A percentile compares a stretch with the other conserved stretches of the same genome.
These are phyloP conservation scores for Vanrija humicola DNA, from an alignment of 1,284 basidiomycete genomes.

Conservation along the genomic window DNA sequence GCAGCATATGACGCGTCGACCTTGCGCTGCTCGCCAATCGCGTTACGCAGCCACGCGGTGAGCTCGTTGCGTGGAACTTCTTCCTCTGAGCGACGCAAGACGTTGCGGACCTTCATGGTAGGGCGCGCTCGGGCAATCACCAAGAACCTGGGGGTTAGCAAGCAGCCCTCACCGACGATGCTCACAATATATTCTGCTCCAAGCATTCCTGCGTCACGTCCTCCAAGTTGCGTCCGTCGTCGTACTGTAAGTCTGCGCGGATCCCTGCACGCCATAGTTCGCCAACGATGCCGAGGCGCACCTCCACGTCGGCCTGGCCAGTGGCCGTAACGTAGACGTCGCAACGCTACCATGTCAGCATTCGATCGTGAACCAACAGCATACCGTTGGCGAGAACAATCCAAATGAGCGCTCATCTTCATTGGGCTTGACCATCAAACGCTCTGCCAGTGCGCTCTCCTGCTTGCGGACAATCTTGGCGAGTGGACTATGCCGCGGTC, in stretches of 20 bases:
- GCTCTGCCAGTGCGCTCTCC: conserved; percentile 45
- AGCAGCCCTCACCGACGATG: neutral
- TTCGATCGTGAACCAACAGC: conserved; percentile 6
- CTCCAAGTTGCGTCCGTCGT: conserved; percentile 44
- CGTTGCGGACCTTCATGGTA: conserved; percentile 39
- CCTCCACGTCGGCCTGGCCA: conserved; percentile 49
- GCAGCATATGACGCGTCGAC: conserved; percentile 43
- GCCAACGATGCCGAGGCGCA: conserved; percentile 52
- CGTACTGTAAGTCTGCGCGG: conserved; percentile 56
- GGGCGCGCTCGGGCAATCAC: conserved; percentile 43
- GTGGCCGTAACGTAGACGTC: conserved; percentile 57
- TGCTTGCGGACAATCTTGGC: conserved; percentile 50
- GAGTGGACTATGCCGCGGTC: conserved; percentile 41
- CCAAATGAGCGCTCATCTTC: conserved; percentile 53
- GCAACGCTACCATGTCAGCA: conserved; percentile 50
- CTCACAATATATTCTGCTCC: conserved; percentile 48
- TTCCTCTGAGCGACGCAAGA: conserved; percentile 32
- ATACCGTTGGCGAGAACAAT: conserved; percentile 40
- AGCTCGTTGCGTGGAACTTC: conserved; percentile 48
- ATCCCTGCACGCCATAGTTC: conserved; percentile 57
- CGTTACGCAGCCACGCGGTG: conserved; percentile 33
- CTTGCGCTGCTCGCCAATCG: conserved; percentile 45
- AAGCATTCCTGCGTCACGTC: conserved; percentile 45
- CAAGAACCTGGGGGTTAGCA: conserved; percentile 32
- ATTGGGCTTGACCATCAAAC: conserved; percentile 48